phyloP scores from a whole-genome alignment of 805 yeast genomes.

The Candida dendrica region DNA sequence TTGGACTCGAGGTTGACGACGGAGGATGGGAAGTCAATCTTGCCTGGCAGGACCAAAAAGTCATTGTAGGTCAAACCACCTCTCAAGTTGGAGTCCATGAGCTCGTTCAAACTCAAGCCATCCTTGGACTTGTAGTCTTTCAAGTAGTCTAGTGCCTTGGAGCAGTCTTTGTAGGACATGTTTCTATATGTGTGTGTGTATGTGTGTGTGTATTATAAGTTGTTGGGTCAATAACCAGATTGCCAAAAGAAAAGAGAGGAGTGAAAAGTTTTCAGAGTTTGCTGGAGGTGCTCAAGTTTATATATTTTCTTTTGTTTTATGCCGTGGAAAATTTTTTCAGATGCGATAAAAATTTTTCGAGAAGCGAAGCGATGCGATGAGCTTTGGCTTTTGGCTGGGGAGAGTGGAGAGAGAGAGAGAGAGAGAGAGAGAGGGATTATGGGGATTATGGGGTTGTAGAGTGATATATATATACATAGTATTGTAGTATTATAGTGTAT shows the following conservation, averaged over 20 bases:
- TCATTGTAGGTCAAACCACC: constrained; percentile 98
- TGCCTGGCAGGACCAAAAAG: constrained; percentile 91
- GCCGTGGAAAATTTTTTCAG: too few relatives aligned
- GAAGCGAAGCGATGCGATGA: too few relatives aligned
- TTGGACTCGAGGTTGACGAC: constrained; percentile 73
- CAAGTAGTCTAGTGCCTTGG: constrained; percentile 65
- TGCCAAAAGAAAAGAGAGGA: constrained; percentile 2
- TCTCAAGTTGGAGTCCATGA: constrained; percentile 83
- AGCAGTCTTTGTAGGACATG: constrained; percentile 31
- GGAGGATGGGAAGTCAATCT: constrained; percentile 80
- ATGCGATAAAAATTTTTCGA: too few relatives aligned
- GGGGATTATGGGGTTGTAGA: too few relatives aligned
- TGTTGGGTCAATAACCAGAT: constrained; percentile 1
- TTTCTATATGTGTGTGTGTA: neutral
- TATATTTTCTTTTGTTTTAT: constrained; percentile 5
- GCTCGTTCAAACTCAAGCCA: constrained; percentile 74
- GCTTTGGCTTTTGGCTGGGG: too few relatives aligned
- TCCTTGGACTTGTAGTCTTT: constrained; percentile 63
- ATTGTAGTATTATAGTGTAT: too few relatives aligned
- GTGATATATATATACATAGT: too few relatives aligned
- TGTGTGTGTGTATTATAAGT: neutral
- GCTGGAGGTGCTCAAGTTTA: constrained; percentile 8
- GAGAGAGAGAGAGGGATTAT: too few relatives aligned
- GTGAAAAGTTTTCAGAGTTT: neutral
- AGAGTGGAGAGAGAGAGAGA: too few relatives aligned